Base-by-base conservation (phyloP, 2,329 filamentous ascomycete genomes). In the Sphaceloma murrayae region DNA sequence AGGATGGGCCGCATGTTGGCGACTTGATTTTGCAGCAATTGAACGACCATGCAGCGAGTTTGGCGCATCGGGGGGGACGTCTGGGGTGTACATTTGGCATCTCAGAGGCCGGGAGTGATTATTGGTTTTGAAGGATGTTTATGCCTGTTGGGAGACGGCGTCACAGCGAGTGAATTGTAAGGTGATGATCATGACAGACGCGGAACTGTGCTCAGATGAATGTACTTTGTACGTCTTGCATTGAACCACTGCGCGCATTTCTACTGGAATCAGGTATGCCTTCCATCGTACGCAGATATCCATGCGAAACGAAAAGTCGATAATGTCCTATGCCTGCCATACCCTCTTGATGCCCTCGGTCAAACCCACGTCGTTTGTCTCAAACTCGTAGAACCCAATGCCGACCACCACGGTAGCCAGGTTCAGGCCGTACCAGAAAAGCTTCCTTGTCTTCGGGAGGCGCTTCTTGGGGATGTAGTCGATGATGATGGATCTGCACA, bases 331-430 rank as follows among this genome's bases (percentile, higher is more conserved):
- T 58, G 91, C 89, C 58, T 74, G 85, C 91, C 91, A 98, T 51
- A 96, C 70, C 61, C 83, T 77, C 74, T 83, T 86, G 53, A 95
- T 73, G 22, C 80, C 82, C 73, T 94, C 89, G 6, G 87, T 94
- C 48, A 98, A 65, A 53, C 91, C 91, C 43, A 98, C 86, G 55
- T 98, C 91, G 61, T 95, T 96, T 22, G 91, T 98, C 79, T 98
- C 91, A 58, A 96, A 96, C 67, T 96, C 89, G 68, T 98, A 98
- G 58, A 96, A 74, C 47, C 88, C 88, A 53, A 94, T 74, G 40
- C 84, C 87, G 51, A 88, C 85, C 43, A 85, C 69, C 47, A 89
- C 71, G 8, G 93, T 95, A 48, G 77, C 80, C 34, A 73, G 67
- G 58, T 88, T 87, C 51, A 96, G 76, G 27, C 73, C 69, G 87